phyloP scores from a whole-genome alignment of 1,139 yeast species.

The Eremothecium cymbalariae region DNA sequence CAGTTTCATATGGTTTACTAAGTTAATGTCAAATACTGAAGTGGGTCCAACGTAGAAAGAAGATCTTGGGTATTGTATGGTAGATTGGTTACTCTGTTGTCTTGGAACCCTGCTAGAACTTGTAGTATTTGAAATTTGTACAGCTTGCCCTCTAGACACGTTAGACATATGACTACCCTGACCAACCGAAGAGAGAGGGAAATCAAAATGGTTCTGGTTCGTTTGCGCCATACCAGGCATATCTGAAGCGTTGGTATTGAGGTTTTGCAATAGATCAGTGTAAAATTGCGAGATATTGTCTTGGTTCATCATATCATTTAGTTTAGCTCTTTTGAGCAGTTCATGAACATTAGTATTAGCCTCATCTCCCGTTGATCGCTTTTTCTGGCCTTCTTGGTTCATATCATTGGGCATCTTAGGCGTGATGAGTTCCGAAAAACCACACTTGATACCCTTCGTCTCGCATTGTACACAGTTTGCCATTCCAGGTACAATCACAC shows the following conservation, averaged over 20 bases:
- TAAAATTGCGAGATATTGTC: constrained; percentile 14
- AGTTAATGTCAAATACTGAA: constrained; percentile 53
- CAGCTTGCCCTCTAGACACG: too few species aligned
- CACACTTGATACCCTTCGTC: constrained; percentile 56
- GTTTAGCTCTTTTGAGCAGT: constrained; percentile 15
- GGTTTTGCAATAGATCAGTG: constrained; percentile 17
- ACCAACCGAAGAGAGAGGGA: background rate
- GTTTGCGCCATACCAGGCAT: background rate
- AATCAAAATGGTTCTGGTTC: background rate
- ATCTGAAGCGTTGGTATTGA: constrained; percentile 7
- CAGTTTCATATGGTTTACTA: constrained; percentile 45
- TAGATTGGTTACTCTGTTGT: constrained; percentile 34
- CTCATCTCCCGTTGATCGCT: constrained; percentile 18
- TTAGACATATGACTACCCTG: background rate
- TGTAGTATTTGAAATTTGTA: too few species aligned
- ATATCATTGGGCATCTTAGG: constrained; percentile 9
- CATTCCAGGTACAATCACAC: constrained; percentile 52
- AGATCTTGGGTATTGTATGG: constrained; percentile 65
- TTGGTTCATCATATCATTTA: constrained; percentile 7
- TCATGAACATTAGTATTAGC: constrained; percentile 17
- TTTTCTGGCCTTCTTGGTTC: constrained; percentile 11
- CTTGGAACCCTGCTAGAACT: too few species aligned
- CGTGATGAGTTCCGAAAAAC: constrained; percentile 35
- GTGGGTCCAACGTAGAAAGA: constrained; percentile 72
- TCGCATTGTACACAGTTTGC: constrained; percentile 63